These are phyloP conservation scores for Ustilago xerochloae DNA, from an alignment of 1,284 basidiomycete genomes.

Conservation along the genomic window DNA sequence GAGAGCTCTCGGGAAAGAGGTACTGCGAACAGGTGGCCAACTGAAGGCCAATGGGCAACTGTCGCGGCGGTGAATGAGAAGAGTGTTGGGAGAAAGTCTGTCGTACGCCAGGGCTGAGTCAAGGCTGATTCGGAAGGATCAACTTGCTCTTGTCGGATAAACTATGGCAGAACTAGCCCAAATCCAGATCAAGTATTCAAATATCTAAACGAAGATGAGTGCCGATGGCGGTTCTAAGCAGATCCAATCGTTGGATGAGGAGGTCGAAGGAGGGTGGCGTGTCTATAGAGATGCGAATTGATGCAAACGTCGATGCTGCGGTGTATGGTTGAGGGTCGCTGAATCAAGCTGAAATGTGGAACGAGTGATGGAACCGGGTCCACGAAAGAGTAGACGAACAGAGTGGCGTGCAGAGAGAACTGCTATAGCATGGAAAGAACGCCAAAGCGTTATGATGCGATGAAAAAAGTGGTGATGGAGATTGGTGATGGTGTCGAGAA, in stretches of 20 bases:
- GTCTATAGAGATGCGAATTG: background rate
- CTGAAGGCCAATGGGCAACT: no score
- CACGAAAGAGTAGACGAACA: constrained; percentile 12
- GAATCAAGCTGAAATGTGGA: background rate
- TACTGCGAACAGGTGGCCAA: no score
- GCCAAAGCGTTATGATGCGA: background rate
- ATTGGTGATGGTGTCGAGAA: background rate
- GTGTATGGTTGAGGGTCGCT: background rate
- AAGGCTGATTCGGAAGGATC: background rate
- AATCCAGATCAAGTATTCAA: no score
- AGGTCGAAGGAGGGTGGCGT: background rate
- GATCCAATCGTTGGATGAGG: no score
- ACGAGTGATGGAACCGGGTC: background rate
- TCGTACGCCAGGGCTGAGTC: background rate
- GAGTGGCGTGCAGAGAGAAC: constrained; percentile 14
- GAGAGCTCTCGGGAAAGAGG: no score
- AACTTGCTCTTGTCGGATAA: no score
- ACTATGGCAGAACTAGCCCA: no score
- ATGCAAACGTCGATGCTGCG: background rate
- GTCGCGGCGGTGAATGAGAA: no score
- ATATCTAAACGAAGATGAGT: background rate
- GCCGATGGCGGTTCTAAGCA: no score
- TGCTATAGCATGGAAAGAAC: constrained; percentile 7
- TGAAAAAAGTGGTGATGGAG: background rate
- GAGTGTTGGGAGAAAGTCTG: no score